Percentiles rank a stretch among this genome's conserved stretches.
Evolutionary conservation across 2,329 filamentous ascomycete species (phyloP).

Genomic region (Seiridium cupressi): DNA sequence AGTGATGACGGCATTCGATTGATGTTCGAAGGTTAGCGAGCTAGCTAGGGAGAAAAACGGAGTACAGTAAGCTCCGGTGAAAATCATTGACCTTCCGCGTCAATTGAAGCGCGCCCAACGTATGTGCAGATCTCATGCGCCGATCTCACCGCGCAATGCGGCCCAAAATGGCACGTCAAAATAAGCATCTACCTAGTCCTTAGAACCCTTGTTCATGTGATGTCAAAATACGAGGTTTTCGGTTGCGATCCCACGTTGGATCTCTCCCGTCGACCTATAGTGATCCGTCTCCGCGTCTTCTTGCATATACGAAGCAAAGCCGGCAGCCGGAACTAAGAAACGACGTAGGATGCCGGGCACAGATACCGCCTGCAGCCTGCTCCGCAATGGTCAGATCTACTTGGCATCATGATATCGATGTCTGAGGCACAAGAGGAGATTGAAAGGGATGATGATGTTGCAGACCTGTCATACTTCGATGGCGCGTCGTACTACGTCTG

Average conservation of each 20-base stretch:
- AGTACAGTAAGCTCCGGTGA: background rate
- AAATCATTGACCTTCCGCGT: background rate
- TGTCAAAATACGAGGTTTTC: slow-evolving; percentile 2
- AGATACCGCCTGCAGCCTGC: too few relatives aligned
- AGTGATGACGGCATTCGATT: slow-evolving; percentile 2
- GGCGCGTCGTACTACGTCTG: background rate
- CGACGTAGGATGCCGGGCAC: background rate
- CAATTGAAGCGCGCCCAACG: background rate
- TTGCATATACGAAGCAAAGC: slow-evolving; percentile 1
- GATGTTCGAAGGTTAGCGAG: background rate
- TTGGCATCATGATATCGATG: too few relatives aligned
- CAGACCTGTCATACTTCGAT: background rate
- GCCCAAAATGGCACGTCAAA: background rate
- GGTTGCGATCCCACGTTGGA: background rate
- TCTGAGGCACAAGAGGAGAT: too few relatives aligned
- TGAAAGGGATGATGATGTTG: background rate
- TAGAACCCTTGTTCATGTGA: background rate
- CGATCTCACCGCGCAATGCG: background rate
- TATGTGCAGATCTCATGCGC: background rate
- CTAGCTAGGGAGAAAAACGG: background rate
- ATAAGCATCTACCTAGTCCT: background rate
- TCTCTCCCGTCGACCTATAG: background rate
- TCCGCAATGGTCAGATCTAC: too few relatives aligned
- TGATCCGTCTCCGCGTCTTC: background rate
- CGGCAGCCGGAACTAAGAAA: background rate